Conservation (phyloP, 495 filamentous ascomycete genomes). For the Neurospora sp. region DNA sequence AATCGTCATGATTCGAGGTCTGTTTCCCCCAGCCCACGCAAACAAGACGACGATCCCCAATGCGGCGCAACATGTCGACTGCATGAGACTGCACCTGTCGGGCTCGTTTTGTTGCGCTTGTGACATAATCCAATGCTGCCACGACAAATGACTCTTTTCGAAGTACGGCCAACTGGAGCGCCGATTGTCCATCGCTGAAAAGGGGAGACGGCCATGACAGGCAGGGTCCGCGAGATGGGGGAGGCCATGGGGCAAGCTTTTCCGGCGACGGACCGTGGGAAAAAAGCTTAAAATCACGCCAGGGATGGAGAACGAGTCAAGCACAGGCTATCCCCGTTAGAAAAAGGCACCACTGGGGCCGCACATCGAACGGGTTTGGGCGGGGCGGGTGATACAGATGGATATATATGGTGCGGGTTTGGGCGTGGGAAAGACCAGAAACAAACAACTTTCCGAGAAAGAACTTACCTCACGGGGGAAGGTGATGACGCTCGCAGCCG, state of each 20-base stretch:
- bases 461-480: conserved; percentile 37
- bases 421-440: not conserved
- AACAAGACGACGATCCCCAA: not conserved
- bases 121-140: not conserved
- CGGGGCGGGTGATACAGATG: not conserved
- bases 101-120: not conserved
- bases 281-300: not conserved
- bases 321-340: conserved; percentile 3
- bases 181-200: not conserved
- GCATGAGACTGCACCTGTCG: not conserved
- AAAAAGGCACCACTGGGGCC: conserved; percentile 15
- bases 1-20: not conserved
- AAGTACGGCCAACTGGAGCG: not conserved
- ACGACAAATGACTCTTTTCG: not conserved
- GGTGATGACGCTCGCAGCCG: conserved; percentile 37
- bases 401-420: conserved; percentile 3
- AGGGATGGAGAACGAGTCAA: not conserved
- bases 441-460: not conserved
- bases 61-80: not conserved
- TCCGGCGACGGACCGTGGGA: not conserved
- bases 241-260: not conserved
- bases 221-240: not conserved
- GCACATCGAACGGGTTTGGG: not conserved
- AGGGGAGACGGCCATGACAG: not conserved
- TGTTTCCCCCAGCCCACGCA: not conserved